Conservation (phyloP, 2,329 filamentous ascomycete genomes). For the Beauveria varroae region DNA sequence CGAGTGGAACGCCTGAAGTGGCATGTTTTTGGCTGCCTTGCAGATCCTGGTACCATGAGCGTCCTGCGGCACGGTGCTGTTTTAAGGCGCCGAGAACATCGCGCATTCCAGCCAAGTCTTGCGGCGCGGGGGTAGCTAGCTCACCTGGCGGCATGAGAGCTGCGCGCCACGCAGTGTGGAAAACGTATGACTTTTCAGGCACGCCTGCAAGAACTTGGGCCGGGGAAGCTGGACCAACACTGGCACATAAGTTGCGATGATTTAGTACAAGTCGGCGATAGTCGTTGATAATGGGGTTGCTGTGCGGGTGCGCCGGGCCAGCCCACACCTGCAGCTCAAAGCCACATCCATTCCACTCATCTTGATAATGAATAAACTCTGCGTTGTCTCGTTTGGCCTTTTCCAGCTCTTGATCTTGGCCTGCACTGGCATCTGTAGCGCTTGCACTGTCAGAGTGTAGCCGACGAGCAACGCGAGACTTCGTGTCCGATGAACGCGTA, state of each 20-base stretch:
- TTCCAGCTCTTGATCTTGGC: background rate
- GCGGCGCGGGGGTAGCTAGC: constrained; percentile 21
- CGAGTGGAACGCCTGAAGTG: constrained; percentile 11
- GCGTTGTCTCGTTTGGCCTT: constrained; percentile 10
- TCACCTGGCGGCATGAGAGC: constrained; percentile 29
- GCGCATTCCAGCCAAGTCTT: constrained; percentile 30
- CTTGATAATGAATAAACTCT: constrained; percentile 19
- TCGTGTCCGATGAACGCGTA: constrained; percentile 1
- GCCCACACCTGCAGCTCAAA: constrained; percentile 37
- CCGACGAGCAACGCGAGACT: background rate
- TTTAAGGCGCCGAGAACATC: constrained; percentile 38
- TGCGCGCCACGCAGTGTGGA: constrained; percentile 45
- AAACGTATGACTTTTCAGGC: constrained; percentile 37
- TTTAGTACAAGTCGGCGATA: constrained; percentile 40
- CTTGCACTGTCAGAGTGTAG: constrained; percentile 1
- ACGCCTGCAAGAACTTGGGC: constrained; percentile 43
- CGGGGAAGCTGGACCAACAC: constrained; percentile 39
- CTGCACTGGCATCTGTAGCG: constrained; percentile 4
- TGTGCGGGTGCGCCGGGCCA: constrained; percentile 27
- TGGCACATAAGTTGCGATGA: constrained; percentile 23
- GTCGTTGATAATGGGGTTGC: constrained; percentile 33
- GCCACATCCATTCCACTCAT: constrained; percentile 20
- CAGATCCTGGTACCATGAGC: constrained; percentile 20
- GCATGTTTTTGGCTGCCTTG: constrained; percentile 11
- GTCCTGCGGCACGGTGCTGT: constrained; percentile 28